Evolutionary conservation across 257 asterid genomes (phyloP), one percentile per base, ranked within the genome.

Genomic region (Solanum habrochaites): DNA sequence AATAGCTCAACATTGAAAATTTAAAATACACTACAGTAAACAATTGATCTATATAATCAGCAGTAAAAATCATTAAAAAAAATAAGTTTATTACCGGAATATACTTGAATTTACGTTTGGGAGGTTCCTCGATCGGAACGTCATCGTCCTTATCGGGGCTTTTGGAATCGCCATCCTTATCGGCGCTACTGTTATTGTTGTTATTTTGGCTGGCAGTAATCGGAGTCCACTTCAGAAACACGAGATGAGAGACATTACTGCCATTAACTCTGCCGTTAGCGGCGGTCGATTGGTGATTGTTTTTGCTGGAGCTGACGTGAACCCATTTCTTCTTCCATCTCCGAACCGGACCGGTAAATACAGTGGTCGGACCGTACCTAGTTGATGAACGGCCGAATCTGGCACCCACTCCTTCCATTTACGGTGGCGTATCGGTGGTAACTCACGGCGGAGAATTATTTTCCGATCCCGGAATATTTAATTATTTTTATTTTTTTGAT

Each of bases 371-470:
- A 75, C 97, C 98, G 93, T 95, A 96, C 7, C 98, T 93, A 82
- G 95, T 82, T 23, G 99, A 96, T 67, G 98, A 92, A 82, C 99
- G 95, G 37, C 99, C 98, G 25, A 93, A 89, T 70, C 99, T 91
- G 25, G 96, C 98, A 80, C 99, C 99, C 15, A 96, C 98, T 37
- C 98, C 99, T 94, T 96, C 99, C 99, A 95, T 96, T 87, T 87
- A 72, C 89, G 88, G 89, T 85, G 89, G 88, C 66, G 75, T 74
- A 83, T 83, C 60, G 8, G 77, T 83, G 25, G 62, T 25, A 7
- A 83, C 64, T 77, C 40, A 43, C 75, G 87, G 89, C 60, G 89
- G 86, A 15, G 83, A 45, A 37, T 35, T 66, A 20, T 43, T 39
- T 42, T 27, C 43, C 67, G 87, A 67, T 85, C 47, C 3, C 69